Evolutionary conservation across 2,329 filamentous ascomycete species (phyloP).

Genomic region (Sporothrix pseudoabietina): DNA sequence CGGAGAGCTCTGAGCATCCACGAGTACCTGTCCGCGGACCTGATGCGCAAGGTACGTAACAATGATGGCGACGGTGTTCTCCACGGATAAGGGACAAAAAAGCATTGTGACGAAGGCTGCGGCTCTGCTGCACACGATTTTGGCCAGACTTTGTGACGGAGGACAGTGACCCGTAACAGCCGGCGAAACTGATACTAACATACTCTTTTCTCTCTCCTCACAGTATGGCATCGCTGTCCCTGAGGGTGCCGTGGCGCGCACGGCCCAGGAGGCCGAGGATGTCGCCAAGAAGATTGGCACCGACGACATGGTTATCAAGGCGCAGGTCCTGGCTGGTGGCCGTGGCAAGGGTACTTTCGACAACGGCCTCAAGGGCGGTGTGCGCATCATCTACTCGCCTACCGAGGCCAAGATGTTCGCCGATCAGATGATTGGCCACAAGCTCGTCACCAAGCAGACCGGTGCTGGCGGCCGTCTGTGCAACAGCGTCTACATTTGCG

Average conservation of each 20-base stretch:
- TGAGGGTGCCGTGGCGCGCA: conserved; percentile 82
- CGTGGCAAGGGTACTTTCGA: conserved; percentile 97
- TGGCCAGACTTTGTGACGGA: not conserved
- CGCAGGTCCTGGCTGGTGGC: conserved; percentile 95
- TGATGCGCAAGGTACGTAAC: conserved; percentile 69
- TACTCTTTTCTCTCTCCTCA: conserved; percentile 2
- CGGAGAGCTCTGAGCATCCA: conserved; percentile 91
- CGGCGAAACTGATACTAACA: not conserved
- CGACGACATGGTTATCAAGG: conserved; percentile 99
- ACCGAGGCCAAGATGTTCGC: conserved; percentile 97
- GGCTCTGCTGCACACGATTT: not conserved
- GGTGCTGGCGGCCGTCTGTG: conserved; percentile 90
- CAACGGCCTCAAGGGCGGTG: conserved; percentile 98
- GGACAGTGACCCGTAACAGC: not conserved
- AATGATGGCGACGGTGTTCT: not conserved
- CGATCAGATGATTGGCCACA: conserved; percentile 99
- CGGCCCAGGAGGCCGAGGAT: conserved; percentile 82
- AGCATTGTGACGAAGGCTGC: not conserved
- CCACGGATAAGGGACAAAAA: not conserved
- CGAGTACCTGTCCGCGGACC: conserved; percentile 94
- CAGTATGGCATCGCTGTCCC: conserved; percentile 95
- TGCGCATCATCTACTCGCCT: conserved; percentile 97
- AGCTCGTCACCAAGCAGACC: conserved; percentile 99
- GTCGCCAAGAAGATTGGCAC: conserved; percentile 88
- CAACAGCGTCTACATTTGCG: conserved; percentile 97